Conservation (phyloP, 2,329 filamentous ascomycete species). For the Neophaeococcomyces aloes region DNA sequence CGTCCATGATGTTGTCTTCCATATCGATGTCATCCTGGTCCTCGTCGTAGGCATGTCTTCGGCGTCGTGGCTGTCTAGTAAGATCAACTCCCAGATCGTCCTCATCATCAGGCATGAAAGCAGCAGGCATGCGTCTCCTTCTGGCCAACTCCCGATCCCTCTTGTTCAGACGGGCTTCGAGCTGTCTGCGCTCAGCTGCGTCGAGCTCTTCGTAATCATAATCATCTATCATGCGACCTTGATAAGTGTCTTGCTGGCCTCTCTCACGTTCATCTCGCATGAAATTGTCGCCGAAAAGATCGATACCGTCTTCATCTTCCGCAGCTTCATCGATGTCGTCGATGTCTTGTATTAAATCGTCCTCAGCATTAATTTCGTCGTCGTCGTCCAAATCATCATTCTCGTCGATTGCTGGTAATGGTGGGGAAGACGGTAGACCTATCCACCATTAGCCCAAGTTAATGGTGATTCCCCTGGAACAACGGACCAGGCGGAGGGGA, state of each 20-base stretch:
- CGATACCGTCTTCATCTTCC: conserved; percentile 59
- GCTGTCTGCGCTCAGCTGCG: conserved; percentile 46
- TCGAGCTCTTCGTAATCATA: conserved; percentile 56
- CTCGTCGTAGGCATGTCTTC: conserved; percentile 86
- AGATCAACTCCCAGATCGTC: conserved; percentile 78
- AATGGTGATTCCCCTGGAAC: not conserved
- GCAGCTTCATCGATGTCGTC: conserved; percentile 59
- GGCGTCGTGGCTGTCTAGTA: conserved; percentile 71
- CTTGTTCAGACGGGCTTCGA: conserved; percentile 52
- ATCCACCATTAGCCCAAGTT: conserved; percentile 9
- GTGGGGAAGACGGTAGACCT: conserved; percentile 50
- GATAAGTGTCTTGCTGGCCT: conserved; percentile 43
- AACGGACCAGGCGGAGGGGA: conserved; percentile 45
- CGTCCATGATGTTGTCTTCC: conserved; percentile 88
- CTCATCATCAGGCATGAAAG: conserved; percentile 61
- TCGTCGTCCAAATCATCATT: conserved; percentile 30
- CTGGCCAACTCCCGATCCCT: conserved; percentile 52
- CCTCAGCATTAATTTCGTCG: conserved; percentile 37
- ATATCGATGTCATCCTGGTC: conserved; percentile 81
- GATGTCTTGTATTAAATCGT: conserved; percentile 52
- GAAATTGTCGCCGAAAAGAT: conserved; percentile 58
- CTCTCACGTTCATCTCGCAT: conserved; percentile 49
- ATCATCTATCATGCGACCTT: conserved; percentile 51
- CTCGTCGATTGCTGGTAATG: conserved; percentile 41
- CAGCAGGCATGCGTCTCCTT: conserved; percentile 49